These are phyloP conservation scores for Beauveria rudraprayagi DNA, from an alignment of 2,329 filamentous ascomycete genomes.

Conservation along the genomic window DNA sequence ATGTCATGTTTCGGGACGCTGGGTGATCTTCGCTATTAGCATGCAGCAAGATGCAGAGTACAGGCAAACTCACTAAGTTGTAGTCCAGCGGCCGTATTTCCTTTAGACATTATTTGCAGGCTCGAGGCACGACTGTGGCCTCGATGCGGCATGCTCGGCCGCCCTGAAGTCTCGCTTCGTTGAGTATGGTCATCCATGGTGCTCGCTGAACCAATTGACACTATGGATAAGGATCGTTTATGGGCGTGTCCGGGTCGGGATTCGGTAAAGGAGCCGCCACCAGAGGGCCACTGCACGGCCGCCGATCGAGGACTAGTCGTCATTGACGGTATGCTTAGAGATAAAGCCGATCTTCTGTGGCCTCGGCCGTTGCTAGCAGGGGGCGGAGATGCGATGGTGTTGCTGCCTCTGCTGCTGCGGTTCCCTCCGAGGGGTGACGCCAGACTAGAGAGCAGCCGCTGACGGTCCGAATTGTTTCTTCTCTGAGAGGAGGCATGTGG, in stretches of 20 bases:
- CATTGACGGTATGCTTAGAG: constrained; percentile 47
- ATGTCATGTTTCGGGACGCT: constrained; percentile 34
- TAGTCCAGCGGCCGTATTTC: constrained; percentile 37
- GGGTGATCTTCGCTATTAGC: constrained; percentile 30
- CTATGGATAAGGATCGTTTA: constrained; percentile 71
- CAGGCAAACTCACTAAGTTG: constrained; percentile 29
- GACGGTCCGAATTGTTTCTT: constrained; percentile 24
- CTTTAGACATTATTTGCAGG: constrained; percentile 54
- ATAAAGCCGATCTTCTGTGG: constrained; percentile 58
- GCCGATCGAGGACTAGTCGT: constrained; percentile 37
- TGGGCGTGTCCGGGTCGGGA: constrained; percentile 48
- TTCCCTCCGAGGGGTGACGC: constrained; percentile 34
- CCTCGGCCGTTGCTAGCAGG: constrained; percentile 37
- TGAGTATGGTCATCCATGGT: constrained; percentile 39
- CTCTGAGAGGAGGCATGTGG: constrained; percentile 18
- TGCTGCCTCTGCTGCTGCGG: constrained; percentile 31
- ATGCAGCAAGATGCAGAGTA: constrained; percentile 13
- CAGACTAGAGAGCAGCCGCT: constrained; percentile 29
- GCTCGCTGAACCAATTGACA: constrained; percentile 59
- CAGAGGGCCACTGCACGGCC: constrained; percentile 39
- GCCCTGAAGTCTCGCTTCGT: constrained; percentile 32
- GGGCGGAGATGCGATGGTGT: constrained; percentile 38
- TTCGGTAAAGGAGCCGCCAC: constrained; percentile 22
- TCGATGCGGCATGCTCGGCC: constrained; percentile 45
- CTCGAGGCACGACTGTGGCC: constrained; percentile 74